Base-by-base conservation (phyloP, 1,284 basidiomycete genomes). In the Pseudozyma thailandica region DNA sequence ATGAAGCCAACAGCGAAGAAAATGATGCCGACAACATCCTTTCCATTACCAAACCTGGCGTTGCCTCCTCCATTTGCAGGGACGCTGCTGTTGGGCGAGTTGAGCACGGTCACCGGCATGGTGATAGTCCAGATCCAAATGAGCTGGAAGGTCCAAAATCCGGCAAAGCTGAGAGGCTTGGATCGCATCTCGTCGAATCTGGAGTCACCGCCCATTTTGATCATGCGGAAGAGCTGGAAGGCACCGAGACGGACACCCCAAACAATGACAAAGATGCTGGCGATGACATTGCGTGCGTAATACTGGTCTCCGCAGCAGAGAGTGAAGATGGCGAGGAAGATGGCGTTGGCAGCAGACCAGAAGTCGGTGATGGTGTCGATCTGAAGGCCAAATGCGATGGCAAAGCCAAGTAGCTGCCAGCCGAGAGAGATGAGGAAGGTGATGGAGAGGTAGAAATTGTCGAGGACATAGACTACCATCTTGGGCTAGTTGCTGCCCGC, bases 21-120 rank as follows among this genome's bases (percentile, higher is more conserved):
- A 39, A 91, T 85, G 57, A 91, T 84, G 0, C 90, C 90, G 9
- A 87, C 87, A 39, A 91, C 88, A 77, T 92, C 91, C 43, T 87
- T 62, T 16, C 50, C 70, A 18, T 77, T 72, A 25, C 70, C 77
- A n/a, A 72, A 74, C 13, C 56, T 26, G 15, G 60, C 65, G 25
- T 62, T 58, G 6, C 55, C 61, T 21, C 77, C 74, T 5, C 68
- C 72, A 12, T 63, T 49, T 4, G 42, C 48, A 15, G 70, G 65
- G 50, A 55, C 44, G 30, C 63, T 60, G 18, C 72, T 71, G 21
- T 72, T 65, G 54, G 77, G 77, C 23, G 70, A 74, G 60, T 79
- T 79, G 60, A 79, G 64, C 12, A 79, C 57, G 15, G 38, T 74
- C 45, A 76, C 72, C 21, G 77, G 74, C 57, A 76, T 68, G 27